Base-by-base conservation (phyloP, 176 grass and related monocot genomes). In the Triticum dicoccoides region DNA sequence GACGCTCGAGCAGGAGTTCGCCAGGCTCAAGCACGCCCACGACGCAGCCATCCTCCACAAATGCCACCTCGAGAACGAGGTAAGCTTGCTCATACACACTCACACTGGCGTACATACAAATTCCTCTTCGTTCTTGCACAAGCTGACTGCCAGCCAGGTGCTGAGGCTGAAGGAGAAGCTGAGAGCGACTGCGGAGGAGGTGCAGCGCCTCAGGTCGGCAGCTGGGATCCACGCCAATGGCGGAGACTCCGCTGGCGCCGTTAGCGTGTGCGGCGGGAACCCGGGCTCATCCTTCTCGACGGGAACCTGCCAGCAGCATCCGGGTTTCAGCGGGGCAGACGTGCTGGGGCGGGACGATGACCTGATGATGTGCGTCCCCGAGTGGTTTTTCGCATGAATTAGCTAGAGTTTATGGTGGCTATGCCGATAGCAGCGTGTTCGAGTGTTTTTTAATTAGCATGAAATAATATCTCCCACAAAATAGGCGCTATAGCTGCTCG, bases 31-130 rank as follows among this genome's bases (percentile, higher is more conserved):
- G 89, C 91, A 91, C 3, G 80, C 89, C 9, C 97, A 94, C 67
- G 97, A 94, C 54, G 83, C 92, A 2, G 83, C 75, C 64, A 73
- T 99, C 69, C 77, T 99, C 24, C 82, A 99, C 66, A 99, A 99
- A 80, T 99, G 92, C 79, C 92, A 99, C 62, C 97, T 99, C 34
- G 94, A 99, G 90, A 99, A 94, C 62, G 94, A 99, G 90, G 97
- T 96, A 80, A 2, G 71, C 5, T 33, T 49, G 8, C 54, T 17
- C 17, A 11, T 6, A 25, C 34, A 56, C 30, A 20, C 52, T 7
- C 52, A 56, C 15, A 56, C 15, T 18, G 15, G 52, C 15, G 5
- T 56, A 12, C 65, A 45, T 11, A 13, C 5, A 17, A 56, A 5
- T 56, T 56, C 52, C 52, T 56, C 52, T 56, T 8, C 17, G 17